phyloP scores from a whole-genome alignment of 2,329 filamentous ascomycete species.

The Ophiostoma quercus region DNA sequence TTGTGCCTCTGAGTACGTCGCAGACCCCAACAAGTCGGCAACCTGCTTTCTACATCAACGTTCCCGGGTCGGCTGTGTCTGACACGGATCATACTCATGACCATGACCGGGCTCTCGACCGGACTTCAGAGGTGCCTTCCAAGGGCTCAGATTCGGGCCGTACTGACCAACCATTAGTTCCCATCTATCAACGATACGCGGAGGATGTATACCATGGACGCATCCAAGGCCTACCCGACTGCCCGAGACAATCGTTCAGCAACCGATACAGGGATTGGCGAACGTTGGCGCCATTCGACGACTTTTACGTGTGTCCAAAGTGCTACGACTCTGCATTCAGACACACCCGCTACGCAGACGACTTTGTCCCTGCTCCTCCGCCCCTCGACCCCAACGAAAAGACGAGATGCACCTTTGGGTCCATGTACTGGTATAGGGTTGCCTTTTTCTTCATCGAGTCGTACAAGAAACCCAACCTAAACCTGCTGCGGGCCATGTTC shows the following conservation, averaged over 20 bases:
- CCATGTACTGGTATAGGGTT: constrained; percentile 72
- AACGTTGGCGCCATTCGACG: constrained; percentile 58
- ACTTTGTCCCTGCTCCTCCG: constrained; percentile 59
- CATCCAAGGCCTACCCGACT: constrained; percentile 55
- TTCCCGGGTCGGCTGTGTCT: constrained; percentile 7
- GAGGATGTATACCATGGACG: constrained; percentile 46
- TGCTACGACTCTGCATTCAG: constrained; percentile 70
- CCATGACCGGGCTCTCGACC: background rate
- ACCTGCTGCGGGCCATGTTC: constrained; percentile 64
- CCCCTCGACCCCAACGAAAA: constrained; percentile 52
- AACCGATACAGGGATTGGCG: constrained; percentile 67
- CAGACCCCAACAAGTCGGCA: constrained; percentile 14
- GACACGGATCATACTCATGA: background rate
- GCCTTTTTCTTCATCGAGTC: constrained; percentile 78
- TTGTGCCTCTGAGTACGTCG: constrained; percentile 10
- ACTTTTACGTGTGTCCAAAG: constrained; percentile 75
- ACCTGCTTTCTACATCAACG: constrained; percentile 21
- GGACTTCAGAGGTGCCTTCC: constrained; percentile 24
- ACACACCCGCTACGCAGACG: constrained; percentile 59
- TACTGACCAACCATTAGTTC: constrained; percentile 36
- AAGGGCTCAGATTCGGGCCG: constrained; percentile 25
- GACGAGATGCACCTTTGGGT: constrained; percentile 72
- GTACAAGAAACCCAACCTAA: constrained; percentile 59
- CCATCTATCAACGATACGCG: constrained; percentile 47
- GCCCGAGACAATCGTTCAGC: constrained; percentile 59